Conservation (phyloP, 192 early-diverging fungal species). For the Haplosporangium gracile region DNA sequence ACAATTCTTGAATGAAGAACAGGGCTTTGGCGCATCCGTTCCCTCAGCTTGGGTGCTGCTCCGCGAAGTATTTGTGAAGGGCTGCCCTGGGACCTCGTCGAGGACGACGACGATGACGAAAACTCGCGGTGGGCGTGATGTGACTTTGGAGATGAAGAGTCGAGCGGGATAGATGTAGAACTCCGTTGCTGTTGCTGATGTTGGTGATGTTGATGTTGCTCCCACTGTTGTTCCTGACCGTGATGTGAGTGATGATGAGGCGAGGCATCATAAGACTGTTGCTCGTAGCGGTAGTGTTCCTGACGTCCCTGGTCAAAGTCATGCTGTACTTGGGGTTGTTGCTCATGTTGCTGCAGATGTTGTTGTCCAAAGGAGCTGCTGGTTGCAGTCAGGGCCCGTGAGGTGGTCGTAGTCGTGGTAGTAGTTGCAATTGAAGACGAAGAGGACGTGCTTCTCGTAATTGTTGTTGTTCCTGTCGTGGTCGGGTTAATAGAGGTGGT, state of each 20-base stretch:
- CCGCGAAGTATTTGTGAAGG: slow-evolving; percentile 11
- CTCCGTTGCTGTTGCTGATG: slow-evolving; percentile 13
- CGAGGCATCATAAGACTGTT: not conserved
- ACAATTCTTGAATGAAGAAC: slow-evolving; percentile 43
- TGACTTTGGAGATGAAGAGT: not conserved
- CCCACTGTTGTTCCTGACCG: slow-evolving; percentile 12
- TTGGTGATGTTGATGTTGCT: slow-evolving; percentile 12
- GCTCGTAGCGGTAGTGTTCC: slow-evolving; percentile 2
- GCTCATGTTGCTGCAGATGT: not conserved
- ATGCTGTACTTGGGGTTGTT: not conserved
- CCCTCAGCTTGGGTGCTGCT: slow-evolving; percentile 36
- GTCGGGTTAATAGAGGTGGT: not conserved
- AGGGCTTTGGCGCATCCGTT: slow-evolving; percentile 50
- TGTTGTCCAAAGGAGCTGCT: not conserved
- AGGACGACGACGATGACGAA: slow-evolving; percentile 21
- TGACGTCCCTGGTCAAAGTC: not conserved
- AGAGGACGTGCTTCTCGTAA: not conserved
- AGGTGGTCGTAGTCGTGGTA: not conserved
- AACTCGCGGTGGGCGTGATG: not conserved
- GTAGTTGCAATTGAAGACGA: not conserved
- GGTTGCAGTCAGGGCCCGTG: not conserved
- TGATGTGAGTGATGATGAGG: not conserved
- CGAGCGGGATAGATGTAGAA: not conserved
- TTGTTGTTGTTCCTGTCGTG: not conserved
- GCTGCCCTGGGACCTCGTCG: slow-evolving; percentile 5